Conservation (phyloP, 2,329 filamentous ascomycete genomes). For the Albifimbria verrucaria region DNA sequence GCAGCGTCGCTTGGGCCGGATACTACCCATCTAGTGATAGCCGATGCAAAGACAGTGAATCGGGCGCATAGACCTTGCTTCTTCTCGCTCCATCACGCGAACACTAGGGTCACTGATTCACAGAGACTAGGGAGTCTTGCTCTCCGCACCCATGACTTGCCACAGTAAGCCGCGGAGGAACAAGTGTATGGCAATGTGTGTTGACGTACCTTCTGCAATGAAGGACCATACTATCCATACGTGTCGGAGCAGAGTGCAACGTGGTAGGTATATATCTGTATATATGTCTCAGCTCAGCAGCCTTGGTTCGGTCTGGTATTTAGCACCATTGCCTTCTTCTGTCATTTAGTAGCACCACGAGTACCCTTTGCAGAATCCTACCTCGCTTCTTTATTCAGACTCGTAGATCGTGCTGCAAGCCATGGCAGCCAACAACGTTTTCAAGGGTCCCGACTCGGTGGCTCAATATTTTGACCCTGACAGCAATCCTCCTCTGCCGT, state of each 20-base stretch:
- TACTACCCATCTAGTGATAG: background rate
- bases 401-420: background rate
- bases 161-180: background rate
- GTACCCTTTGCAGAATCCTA: no score
- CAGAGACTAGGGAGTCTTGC: background rate
- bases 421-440: conserved; percentile 42
- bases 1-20: background rate
- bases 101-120: background rate
- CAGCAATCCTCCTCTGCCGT: conserved; percentile 51
- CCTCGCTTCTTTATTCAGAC: background rate
- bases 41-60: background rate
- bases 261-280: no score
- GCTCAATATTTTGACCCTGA: conserved; percentile 59
- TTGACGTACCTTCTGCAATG: no score
- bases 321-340: no score
- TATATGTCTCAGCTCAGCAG: no score
- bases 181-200: no score
- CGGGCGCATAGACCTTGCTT: background rate
- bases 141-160: background rate
- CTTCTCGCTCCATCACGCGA: background rate
- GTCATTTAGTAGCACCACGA: no score
- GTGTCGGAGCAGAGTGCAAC: no score
- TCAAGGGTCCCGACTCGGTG: conserved; percentile 53
- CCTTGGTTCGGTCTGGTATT: no score
- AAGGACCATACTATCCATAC: no score